These are phyloP conservation scores for Pisolithus albus DNA, from an alignment of 768 basidiomycete genomes.

Conservation along the genomic window DNA sequence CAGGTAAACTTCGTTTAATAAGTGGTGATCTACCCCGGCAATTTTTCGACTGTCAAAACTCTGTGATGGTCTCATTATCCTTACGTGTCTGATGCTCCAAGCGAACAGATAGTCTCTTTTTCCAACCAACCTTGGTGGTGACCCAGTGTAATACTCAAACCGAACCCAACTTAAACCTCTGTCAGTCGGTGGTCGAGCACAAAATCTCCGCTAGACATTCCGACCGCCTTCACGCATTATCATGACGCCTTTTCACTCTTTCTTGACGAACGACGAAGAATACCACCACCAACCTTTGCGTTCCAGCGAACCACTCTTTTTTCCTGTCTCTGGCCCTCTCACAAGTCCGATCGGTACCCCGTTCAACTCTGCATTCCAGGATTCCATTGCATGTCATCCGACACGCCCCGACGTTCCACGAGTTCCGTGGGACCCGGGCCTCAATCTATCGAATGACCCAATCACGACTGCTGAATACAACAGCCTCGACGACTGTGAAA, in stretches of 20 bases:
- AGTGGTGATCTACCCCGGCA: neutral
- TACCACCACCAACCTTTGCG: constrained; percentile 10
- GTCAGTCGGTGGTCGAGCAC: neutral
- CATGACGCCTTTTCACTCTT: constrained; percentile 55
- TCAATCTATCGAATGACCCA: constrained; percentile 27
- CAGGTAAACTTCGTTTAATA: neutral
- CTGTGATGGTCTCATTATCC: neutral
- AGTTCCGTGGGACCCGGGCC: constrained; percentile 24
- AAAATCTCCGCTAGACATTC: constrained; percentile 2
- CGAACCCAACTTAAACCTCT: neutral
- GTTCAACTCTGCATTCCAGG: constrained; percentile 28
- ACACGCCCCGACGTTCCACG: constrained; percentile 36
- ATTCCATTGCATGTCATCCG: constrained; percentile 32
- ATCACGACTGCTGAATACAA: constrained; percentile 26
- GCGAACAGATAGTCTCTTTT: too few species aligned
- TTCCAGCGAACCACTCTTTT: constrained; percentile 18
- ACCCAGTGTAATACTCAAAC: too few species aligned
- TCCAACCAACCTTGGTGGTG: too few species aligned
- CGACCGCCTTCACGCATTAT: constrained; percentile 9
- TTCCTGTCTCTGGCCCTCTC: constrained; percentile 8
- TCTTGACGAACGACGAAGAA: constrained; percentile 35
- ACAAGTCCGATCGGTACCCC: constrained; percentile 11
- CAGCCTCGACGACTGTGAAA: constrained; percentile 19
- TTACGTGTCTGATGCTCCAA: neutral
- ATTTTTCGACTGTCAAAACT: neutral